Evolutionary conservation across 805 yeast genomes (phyloP).

Genomic region (Starmerella vaccinii): DNA sequence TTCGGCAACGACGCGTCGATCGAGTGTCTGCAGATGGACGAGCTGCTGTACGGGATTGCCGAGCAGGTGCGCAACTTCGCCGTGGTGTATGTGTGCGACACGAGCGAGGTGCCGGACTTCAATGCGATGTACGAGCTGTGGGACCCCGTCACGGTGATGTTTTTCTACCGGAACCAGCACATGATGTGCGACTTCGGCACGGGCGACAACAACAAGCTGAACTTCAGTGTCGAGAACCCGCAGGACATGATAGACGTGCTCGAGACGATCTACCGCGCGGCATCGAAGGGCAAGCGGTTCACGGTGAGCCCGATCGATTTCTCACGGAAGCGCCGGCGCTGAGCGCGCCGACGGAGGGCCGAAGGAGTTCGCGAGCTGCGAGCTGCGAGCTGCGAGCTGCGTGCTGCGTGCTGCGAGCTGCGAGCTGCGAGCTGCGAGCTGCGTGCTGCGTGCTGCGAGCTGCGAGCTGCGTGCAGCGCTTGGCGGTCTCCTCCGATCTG

Average conservation of each 20-base stretch:
- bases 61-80: conserved; percentile 83
- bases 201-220: conserved; percentile 90
- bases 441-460: too few species aligned
- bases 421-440: too few species aligned
- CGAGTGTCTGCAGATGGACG: conserved; percentile 87
- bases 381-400: too few species aligned
- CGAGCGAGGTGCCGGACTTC: conserved; percentile 80
- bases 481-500: too few species aligned
- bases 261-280: conserved; percentile 84
- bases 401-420: too few species aligned
- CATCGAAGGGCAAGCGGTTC: conserved; percentile 82
- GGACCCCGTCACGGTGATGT: conserved; percentile 89
- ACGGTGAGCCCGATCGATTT: conserved; percentile 63
- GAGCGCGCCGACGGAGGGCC: too few species aligned
- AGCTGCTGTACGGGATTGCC: conserved; percentile 63
- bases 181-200: conserved; percentile 99
- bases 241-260: conserved; percentile 87
- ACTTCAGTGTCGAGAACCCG: conserved; percentile 63
- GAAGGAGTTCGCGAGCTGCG: too few species aligned
- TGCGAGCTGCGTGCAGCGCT: too few species aligned
- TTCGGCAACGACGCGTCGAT: conserved; percentile 71
- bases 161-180: conserved; percentile 80
- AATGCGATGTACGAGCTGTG: conserved; percentile 80
- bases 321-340: conserved; percentile 15
- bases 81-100: conserved; percentile 78